Percentiles rank a stretch among this genome's conserved stretches.
phyloP scores from a whole-genome alignment of 768 basidiomycete species.

The Suillus cothurnatus region DNA sequence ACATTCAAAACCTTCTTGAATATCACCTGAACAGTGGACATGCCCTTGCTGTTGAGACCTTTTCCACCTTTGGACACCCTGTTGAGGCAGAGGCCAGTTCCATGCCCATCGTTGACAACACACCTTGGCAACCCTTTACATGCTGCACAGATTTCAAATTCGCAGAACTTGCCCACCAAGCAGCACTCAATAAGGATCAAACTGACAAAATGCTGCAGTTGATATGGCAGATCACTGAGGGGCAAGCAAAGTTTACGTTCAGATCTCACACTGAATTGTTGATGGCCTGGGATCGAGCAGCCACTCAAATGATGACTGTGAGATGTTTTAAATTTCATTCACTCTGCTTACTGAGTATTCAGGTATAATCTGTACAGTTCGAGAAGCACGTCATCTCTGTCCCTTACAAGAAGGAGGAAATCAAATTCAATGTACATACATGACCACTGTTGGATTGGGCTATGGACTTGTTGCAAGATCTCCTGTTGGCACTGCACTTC shows the following conservation, averaged over 20 bases:
- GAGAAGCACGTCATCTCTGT: not conserved
- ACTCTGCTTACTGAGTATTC: not conserved
- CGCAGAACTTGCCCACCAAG: constrained; percentile 10
- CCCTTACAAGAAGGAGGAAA: not conserved
- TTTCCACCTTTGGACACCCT: constrained; percentile 5
- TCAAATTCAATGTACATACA: constrained; percentile 5
- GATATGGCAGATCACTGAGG: not conserved
- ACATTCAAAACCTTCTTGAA: constrained; percentile 12
- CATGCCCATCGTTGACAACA: not conserved
- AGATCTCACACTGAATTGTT: constrained; percentile 6
- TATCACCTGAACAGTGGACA: constrained; percentile 9
- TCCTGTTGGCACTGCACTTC: constrained; percentile 16
- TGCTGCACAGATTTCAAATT: constrained; percentile 14
- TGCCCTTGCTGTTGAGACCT: not conserved
- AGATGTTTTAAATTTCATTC: not conserved
- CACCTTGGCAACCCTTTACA: constrained; percentile 12
- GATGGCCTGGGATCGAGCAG: not conserved
- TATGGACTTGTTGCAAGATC: constrained; percentile 10
- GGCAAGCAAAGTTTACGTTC: constrained; percentile 12
- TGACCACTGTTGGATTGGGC: constrained; percentile 12
- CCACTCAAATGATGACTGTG: constrained; percentile 5
- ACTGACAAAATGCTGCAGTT: constrained; percentile 2
- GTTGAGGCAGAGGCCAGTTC: not conserved
- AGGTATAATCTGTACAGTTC: constrained; percentile 1
- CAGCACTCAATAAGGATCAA: constrained; percentile 10